phyloP scores from a whole-genome alignment of 495 filamentous ascomycete species.

The Aspergillus nidulans region DNA sequence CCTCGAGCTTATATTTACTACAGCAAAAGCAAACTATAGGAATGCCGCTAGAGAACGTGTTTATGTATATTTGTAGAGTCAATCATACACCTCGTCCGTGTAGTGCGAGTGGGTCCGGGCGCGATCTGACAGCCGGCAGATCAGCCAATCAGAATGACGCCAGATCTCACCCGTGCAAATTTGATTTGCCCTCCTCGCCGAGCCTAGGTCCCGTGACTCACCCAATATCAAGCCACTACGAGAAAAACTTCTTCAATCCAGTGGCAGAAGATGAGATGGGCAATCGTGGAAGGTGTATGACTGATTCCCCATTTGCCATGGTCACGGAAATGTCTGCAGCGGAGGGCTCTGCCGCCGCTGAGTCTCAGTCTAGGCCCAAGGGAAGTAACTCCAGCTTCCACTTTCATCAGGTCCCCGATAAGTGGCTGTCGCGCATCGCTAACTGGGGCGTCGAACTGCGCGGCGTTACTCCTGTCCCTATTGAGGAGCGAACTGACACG shows the following conservation, averaged over 20 bases:
- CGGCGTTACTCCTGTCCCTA: slow-evolving; percentile 36
- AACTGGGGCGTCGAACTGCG: slow-evolving; percentile 23
- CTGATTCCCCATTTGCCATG: neutral
- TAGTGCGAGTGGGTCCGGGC: neutral
- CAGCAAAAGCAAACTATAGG: too few relatives aligned
- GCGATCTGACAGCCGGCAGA: neutral
- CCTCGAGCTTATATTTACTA: too few relatives aligned
- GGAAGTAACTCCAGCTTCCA: neutral
- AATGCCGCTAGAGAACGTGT: too few relatives aligned
- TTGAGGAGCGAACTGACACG: slow-evolving; percentile 44
- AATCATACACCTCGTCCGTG: too few relatives aligned
- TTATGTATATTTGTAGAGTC: too few relatives aligned
- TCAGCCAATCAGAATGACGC: neutral
- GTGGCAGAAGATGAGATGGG: neutral
- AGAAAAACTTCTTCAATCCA: neutral
- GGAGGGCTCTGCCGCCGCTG: neutral
- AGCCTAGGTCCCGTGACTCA: neutral
- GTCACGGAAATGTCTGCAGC: neutral
- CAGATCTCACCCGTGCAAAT: neutral
- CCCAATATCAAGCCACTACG: neutral
- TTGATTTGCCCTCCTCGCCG: neutral
- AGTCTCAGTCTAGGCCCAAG: neutral
- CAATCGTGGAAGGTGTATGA: neutral
- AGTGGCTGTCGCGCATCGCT: slow-evolving; percentile 8
- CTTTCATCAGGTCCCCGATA: neutral